Evolutionary conservation across 2,329 filamentous ascomycete species (phyloP), one percentile per base, ranked within the genome.

Genomic region (Epichloe sibirici): DNA sequence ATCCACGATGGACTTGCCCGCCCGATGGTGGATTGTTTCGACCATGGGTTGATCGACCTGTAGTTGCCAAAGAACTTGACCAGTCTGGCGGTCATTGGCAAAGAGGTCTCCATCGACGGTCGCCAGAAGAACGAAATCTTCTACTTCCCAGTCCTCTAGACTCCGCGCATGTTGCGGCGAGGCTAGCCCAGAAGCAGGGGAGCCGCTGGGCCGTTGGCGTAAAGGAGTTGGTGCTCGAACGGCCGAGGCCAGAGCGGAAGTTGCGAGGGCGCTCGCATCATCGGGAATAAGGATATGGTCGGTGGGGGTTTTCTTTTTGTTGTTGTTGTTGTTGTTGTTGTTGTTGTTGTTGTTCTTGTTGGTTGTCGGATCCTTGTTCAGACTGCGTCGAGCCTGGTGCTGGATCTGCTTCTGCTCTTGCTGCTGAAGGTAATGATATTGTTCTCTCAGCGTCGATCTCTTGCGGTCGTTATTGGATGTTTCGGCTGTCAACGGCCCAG

Each of bases 101-200:
- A 95, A 88, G 64, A 97, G 82, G 68, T 89, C 88, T 78, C 93
- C 93, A 78, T 97, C 90, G 82, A 97, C 88, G 81, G 93, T 97
- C 88, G 93, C 91, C 86, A 98, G 78, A 77, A 98, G 88, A 75
- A 97, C 88, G 81, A 96, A 95, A 78, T 97, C 90, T 88, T 97
- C 91, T 74, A 96, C 90, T 86, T 96, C 89, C 91, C 91, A 97
- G 75, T 96, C 91, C 81, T 90, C 86, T 81, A 97, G 78, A 78
- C 86, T 94, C 83, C 91, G 90, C 90, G 90, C 91, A 86, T 79
- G 78, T 69, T 88, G 85, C 85, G 85, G 86, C 86, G 87, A 84
- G 75, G 85, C 80, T 71, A 86, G 76, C 63, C 82, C 83, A 69
- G 78, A 76, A 69, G 77, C 68, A 58, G 69, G 71, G 66, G 77